Base-by-base conservation (phyloP, 2,329 filamentous ascomycete species). In the Fusarium caatingaense region DNA sequence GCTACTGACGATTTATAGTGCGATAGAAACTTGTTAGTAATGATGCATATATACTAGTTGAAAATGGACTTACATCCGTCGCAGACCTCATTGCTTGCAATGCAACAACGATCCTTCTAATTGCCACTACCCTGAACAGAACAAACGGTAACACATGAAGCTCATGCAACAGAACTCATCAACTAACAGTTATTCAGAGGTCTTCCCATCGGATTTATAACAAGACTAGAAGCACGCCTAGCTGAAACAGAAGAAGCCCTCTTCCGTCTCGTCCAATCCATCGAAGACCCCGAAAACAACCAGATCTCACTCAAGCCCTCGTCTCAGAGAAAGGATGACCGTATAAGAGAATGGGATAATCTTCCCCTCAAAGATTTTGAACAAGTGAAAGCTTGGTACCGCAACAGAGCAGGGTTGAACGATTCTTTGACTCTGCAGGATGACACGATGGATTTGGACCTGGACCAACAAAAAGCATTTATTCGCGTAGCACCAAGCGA, bases 151-250 rank as follows among this genome's bases (percentile, higher is more conserved):
- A 66, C 4, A 13, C 3, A 28, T 48, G 18, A 10, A 4, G 4
- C 10, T 6, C 18, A 18, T 6, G 64, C 42, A 8, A 5, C 5
- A 12, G 20, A 23, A 1, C 15, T 10, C 2, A 18, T 2, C 6
- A 25, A 12, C 47, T 74, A 30, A 66, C 5, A 8, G 9, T 1
- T 7, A n/a, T 10, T 0, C 8, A 80, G 79, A 50, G 79, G 76
- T 30, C 76, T 79, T 37, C 82, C 78, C 0, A 73, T 78, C 13
- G 81, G 81, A 0, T 83, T 82, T 44, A 77, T 83, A 8, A 80
- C 76, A 6, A 76, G 76, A 20, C 51, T 83, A 6, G 81, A 83
- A 55, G 75, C 77, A 5, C 77, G 81, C 1, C 76, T 83, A 3
- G 72, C 68, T 3, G 78, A 78, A 27, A 80, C 76, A 0, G 76